These are phyloP conservation scores for Annona squamosa DNA, from an alignment of 164 flowering plant genomes.

Conservation along the genomic window DNA sequence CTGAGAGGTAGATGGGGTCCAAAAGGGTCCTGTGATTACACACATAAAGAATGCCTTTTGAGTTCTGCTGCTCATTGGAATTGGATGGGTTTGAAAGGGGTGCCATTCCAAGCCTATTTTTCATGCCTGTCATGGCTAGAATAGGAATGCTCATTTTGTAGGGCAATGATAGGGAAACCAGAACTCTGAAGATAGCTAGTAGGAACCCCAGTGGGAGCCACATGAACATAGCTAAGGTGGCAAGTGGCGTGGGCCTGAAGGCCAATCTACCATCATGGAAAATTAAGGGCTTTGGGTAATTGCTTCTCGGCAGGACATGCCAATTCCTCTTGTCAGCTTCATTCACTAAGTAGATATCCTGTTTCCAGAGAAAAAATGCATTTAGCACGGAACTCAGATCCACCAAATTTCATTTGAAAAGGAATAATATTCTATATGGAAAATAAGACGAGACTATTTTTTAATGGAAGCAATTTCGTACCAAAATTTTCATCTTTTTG, in stretches of 20 bases:
- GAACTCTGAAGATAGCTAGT: constrained; percentile 22
- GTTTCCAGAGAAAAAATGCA: constrained; percentile 7
- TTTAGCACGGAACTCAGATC: background rate
- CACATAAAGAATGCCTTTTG: constrained; percentile 34
- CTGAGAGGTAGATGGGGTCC: constrained; percentile 30
- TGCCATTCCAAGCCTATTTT: constrained; percentile 1
- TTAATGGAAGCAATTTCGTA: too few species aligned
- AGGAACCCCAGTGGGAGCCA: constrained; percentile 54
- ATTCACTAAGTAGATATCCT: constrained; percentile 40
- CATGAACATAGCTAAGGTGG: constrained; percentile 36
- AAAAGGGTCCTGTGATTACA: constrained; percentile 62
- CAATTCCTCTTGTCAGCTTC: constrained; percentile 27
- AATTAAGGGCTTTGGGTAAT: constrained; percentile 44
- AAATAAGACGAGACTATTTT: too few species aligned
- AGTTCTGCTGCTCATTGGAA: background rate
- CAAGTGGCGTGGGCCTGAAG: constrained; percentile 34
- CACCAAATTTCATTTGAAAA: background rate
- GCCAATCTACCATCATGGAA: constrained; percentile 73
- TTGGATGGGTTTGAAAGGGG: background rate
- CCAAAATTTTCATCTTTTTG: too few species aligned
- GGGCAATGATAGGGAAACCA: constrained; percentile 22
- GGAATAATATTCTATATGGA: background rate
- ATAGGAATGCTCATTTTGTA: constrained; percentile 14
- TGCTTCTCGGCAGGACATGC: constrained; percentile 33
- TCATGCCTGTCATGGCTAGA: constrained; percentile 20